Conservation (phyloP, 495 filamentous ascomycete genomes). For the Penicillium canariense region DNA sequence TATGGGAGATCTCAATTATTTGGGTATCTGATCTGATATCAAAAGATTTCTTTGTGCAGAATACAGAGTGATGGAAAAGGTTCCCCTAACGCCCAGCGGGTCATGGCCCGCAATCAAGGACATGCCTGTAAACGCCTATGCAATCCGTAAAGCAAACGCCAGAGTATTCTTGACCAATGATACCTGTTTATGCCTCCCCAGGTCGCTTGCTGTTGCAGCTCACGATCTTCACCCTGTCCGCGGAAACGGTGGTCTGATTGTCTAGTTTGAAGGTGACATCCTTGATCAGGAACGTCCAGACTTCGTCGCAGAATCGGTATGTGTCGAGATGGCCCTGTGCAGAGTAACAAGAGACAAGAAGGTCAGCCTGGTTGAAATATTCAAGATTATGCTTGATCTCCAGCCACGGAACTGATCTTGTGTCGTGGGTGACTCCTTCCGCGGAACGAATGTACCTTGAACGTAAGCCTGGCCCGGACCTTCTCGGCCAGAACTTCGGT, state of each 20-base stretch:
- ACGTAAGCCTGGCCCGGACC: conserved; percentile 85
- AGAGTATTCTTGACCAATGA: background rate
- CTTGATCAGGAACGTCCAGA: conserved; percentile 99
- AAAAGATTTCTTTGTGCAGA: conserved; percentile 13
- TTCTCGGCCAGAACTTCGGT: conserved; percentile 85
- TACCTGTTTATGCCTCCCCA: conserved; percentile 56
- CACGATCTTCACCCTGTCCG: conserved; percentile 95
- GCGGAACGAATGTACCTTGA: conserved; percentile 64
- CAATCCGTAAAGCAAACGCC: conserved; percentile 16
- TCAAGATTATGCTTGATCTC: background rate
- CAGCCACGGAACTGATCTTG: background rate
- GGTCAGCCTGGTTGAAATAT: conserved; percentile 14
- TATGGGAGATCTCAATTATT: conserved; percentile 2
- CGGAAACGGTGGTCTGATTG: conserved; percentile 60
- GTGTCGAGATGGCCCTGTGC: conserved; percentile 92
- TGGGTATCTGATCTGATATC: conserved; percentile 24
- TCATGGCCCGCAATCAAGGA: conserved; percentile 8
- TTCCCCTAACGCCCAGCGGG: conserved; percentile 14
- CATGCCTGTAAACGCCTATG: conserved; percentile 23
- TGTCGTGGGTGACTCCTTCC: background rate
- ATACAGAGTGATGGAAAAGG: conserved; percentile 1
- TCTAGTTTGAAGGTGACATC: conserved; percentile 98
- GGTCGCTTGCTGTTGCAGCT: conserved; percentile 87
- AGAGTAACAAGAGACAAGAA: background rate
- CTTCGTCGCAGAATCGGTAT: conserved; percentile 99